These are phyloP conservation scores for Neocatenulostroma microsporum DNA, from an alignment of 2,329 filamentous ascomycete genomes.

Conservation along the genomic window DNA sequence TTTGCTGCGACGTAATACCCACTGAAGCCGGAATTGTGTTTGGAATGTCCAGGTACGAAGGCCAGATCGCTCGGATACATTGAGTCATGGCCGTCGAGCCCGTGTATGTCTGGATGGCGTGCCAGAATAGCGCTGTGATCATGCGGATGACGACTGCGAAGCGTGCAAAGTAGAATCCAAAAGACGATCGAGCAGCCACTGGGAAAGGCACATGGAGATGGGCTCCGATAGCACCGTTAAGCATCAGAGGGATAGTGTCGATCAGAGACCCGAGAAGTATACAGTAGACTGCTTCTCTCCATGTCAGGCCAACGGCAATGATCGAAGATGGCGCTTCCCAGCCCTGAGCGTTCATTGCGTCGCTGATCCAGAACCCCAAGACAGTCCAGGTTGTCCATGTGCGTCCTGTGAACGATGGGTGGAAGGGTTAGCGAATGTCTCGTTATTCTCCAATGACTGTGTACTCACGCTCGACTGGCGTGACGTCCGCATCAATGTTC, in stretches of 20 bases:
- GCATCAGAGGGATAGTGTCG: slow-evolving; percentile 18
- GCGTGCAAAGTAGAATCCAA: slow-evolving; percentile 52
- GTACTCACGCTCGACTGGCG: slow-evolving; percentile 38
- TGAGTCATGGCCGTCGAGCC: slow-evolving; percentile 49
- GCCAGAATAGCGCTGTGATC: slow-evolving; percentile 54
- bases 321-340: slow-evolving; percentile 43
- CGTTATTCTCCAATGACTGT: no score
- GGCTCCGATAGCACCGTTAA: slow-evolving; percentile 41
- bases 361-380: slow-evolving; percentile 41
- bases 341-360: slow-evolving; percentile 39
- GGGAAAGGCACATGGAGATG: slow-evolving; percentile 50
- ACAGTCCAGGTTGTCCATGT: slow-evolving; percentile 40
- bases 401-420: no score
- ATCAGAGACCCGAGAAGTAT: slow-evolving; percentile 29
- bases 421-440: no score
- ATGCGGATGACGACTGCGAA: slow-evolving; percentile 47
- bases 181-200: slow-evolving; percentile 48
- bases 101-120: slow-evolving; percentile 59
- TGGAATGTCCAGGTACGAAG: slow-evolving; percentile 45
- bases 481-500: slow-evolving; percentile 41
- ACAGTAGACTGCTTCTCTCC: slow-evolving; percentile 30
- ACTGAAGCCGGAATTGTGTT: slow-evolving; percentile 46
- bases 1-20: slow-evolving; percentile 50
- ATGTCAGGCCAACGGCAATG: slow-evolving; percentile 40
- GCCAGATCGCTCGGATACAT: slow-evolving; percentile 52